These are phyloP conservation scores for Amanita jacksonii DNA, from an alignment of 768 basidiomycete species.

Conservation along the genomic window DNA sequence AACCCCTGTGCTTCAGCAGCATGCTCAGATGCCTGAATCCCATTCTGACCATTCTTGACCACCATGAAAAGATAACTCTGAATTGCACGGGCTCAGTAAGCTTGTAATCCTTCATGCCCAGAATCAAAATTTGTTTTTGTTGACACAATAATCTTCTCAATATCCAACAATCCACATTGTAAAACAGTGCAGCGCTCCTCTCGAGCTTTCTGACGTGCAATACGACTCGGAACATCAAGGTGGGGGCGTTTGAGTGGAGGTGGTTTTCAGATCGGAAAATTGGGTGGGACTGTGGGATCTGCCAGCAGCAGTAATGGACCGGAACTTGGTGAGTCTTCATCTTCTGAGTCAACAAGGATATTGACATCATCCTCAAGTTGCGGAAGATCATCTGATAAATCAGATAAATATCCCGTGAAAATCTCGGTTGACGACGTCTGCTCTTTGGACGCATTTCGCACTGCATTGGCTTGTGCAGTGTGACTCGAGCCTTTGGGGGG, in stretches of 20 bases:
- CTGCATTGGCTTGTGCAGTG: no score
- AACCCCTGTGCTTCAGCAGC: slow-evolving; percentile 24
- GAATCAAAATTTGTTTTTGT: slow-evolving; percentile 17
- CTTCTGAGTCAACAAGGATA: no score
- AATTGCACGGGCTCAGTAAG: slow-evolving; percentile 17
- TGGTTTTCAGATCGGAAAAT: slow-evolving; percentile 5
- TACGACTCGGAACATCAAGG: slow-evolving; percentile 14
- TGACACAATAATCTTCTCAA: slow-evolving; percentile 17
- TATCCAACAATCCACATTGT: slow-evolving; percentile 7
- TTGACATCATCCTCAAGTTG: no score
- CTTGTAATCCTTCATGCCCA: slow-evolving; percentile 20
- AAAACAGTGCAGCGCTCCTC: slow-evolving; percentile 1
- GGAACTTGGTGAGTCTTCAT: not conserved
- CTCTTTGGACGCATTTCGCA: no score
- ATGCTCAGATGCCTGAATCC: slow-evolving; percentile 15
- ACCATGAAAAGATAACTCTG: slow-evolving; percentile 21
- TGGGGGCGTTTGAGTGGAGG: slow-evolving; percentile 16
- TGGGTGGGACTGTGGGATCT: no score
- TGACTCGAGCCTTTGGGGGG: no score
- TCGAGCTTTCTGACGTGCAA: not conserved
- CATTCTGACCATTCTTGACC: slow-evolving; percentile 16
- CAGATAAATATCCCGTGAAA: no score
- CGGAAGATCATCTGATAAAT: no score
- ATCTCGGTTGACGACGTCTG: no score
- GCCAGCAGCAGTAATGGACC: not conserved